Base-by-base conservation (phyloP, 257 asterid species). In the Jacaranda mimosifolia region DNA sequence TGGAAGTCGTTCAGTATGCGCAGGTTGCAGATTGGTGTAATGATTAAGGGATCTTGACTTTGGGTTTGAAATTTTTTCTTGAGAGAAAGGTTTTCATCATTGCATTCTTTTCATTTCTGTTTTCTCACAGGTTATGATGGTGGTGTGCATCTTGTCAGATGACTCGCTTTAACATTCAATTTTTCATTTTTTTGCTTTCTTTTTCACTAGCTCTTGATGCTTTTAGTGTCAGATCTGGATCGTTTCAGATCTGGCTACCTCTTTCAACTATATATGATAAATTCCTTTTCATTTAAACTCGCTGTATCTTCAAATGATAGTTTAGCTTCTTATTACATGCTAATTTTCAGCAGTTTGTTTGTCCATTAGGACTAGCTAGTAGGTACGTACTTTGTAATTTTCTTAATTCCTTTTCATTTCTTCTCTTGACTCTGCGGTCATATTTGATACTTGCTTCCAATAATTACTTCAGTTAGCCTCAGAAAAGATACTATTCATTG, bases 11-110 rank as follows among this genome's bases (percentile, higher is more conserved):
- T 62, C 43, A 10, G 21, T 13, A 10, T 62, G 46, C 21, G 18
- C 13, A 52, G 56, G 48, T 10, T 59, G 84, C 81, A 76, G 88
- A 88, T 86, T 86, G 84, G 83, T 56, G 86, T 76, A 88, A 86
- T 88, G 89, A 88, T 88, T 80, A 73, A 53, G 75, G 79, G 84
- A 81, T 87, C 83, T 87, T 85, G 91, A 85, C 89, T 80, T 84
- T 57, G 46, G 2, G 21, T 35, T 39, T 40, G 12, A 11, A 13
- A 52, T 63, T 58, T 51, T 5, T 35, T 52, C 52, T 64, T 40
- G 42, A 10, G 26, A 48, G 32, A 63, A 51, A 81, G 72, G 59
- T 62, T 81, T 80, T 81, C 84, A 79, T 81, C 80, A 86, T 86
- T 76, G 70, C 87, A 48, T 51, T 18, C 70, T 73, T 80, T 73